Percentiles rank a stretch among this genome's conserved stretches.
Conservation (phyloP, 2,329 filamentous ascomycete genomes). For the Penicillium sp. region DNA sequence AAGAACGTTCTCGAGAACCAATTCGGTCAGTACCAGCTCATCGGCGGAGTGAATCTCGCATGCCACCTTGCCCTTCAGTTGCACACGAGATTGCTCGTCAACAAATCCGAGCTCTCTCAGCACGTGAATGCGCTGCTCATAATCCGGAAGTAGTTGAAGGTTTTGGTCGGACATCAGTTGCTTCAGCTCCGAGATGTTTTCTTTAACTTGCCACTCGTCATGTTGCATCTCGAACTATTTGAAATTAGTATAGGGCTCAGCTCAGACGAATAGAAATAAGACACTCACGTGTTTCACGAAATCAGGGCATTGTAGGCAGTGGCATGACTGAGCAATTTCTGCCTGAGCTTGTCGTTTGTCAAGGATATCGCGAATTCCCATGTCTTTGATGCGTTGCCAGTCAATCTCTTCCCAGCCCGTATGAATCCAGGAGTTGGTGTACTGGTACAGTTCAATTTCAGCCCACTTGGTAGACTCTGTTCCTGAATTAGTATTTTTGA, state of each 20-base stretch:
- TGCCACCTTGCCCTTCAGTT: slow-evolving; percentile 96
- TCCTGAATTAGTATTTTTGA: slow-evolving; percentile 11
- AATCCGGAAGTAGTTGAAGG: slow-evolving; percentile 90
- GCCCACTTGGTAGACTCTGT: slow-evolving; percentile 58
- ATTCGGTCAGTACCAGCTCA: slow-evolving; percentile 91
- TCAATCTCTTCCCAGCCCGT: slow-evolving; percentile 81
- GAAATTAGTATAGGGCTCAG: neutral
- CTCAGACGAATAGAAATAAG: neutral
- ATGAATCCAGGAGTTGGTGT: slow-evolving; percentile 73
- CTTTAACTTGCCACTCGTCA: slow-evolving; percentile 93
- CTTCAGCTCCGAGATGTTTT: slow-evolving; percentile 84
- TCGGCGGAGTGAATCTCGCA: slow-evolving; percentile 98
- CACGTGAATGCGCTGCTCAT: slow-evolving; percentile 90
- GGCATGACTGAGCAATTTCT: slow-evolving; percentile 61
- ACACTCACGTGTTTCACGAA: slow-evolving; percentile 82
- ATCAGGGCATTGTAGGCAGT: slow-evolving; percentile 68
- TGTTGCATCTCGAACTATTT: slow-evolving; percentile 87
- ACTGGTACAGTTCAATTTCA: slow-evolving; percentile 65
- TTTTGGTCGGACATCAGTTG: slow-evolving; percentile 94
- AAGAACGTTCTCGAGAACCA: slow-evolving; percentile 94
- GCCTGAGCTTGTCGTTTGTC: slow-evolving; percentile 68
- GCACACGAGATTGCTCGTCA: slow-evolving; percentile 80
- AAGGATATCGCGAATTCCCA: slow-evolving; percentile 76
- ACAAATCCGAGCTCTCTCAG: slow-evolving; percentile 91
- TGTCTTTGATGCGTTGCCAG: slow-evolving; percentile 75